Evolutionary conservation across 1,284 basidiomycete genomes (phyloP).

Genomic region (Erythrobasidium hasegawianum): DNA sequence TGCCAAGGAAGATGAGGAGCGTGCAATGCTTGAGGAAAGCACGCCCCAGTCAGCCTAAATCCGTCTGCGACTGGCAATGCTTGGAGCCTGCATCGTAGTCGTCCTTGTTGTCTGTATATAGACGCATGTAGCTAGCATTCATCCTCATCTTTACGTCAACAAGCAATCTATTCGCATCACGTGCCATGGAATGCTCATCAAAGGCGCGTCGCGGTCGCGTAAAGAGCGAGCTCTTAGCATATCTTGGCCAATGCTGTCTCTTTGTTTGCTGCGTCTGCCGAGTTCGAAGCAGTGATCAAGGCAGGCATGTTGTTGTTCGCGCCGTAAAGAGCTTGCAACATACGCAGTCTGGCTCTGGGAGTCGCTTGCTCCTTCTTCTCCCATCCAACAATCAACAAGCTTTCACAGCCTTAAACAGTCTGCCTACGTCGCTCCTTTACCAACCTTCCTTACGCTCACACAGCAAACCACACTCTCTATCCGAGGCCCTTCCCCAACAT

Average conservation of each 20-base stretch:
- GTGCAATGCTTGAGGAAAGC: conserved; percentile 24
- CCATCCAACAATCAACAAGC: conserved; percentile 5
- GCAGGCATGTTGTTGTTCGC: no score
- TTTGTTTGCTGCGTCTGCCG: neutral
- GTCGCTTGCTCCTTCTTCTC: neutral
- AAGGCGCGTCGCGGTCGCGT: neutral
- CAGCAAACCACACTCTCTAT: conserved; percentile 32
- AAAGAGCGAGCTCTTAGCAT: neutral
- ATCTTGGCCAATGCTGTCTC: no score
- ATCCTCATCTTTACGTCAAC: neutral
- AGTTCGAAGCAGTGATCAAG: neutral
- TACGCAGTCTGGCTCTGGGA: no score
- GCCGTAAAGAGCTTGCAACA: no score
- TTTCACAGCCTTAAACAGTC: conserved; percentile 1
- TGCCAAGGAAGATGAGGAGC: conserved; percentile 24
- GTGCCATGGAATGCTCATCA: neutral
- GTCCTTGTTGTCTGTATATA: no score
- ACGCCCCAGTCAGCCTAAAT: conserved; percentile 1
- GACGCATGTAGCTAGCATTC: neutral
- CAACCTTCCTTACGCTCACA: conserved; percentile 26
- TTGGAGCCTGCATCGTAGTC: neutral
- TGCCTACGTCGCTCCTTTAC: conserved; percentile 9
- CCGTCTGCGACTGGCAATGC: neutral
- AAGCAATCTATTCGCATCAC: neutral
- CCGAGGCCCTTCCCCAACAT: neutral